These are phyloP conservation scores for Neofusicoccum cordaticola DNA, from an alignment of 2,329 filamentous ascomycete species.

Conservation along the genomic window DNA sequence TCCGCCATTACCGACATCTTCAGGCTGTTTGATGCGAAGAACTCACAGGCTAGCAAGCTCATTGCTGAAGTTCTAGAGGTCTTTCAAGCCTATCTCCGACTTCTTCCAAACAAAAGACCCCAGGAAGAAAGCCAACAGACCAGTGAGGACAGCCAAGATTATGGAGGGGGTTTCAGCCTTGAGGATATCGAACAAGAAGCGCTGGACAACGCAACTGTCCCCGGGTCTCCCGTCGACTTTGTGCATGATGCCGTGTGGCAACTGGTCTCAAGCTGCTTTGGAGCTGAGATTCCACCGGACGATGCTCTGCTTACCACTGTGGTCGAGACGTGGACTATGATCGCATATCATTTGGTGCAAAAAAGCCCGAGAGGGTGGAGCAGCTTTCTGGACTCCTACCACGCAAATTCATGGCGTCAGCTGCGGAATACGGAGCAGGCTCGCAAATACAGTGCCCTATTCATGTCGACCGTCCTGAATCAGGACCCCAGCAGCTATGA, in stretches of 20 bases:
- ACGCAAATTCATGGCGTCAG: conserved; percentile 49
- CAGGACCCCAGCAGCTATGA: conserved; percentile 41
- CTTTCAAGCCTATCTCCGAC: conserved; percentile 33
- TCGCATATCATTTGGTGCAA: conserved; percentile 49
- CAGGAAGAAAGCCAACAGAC: conserved; percentile 29
- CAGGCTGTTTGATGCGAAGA: conserved; percentile 51
- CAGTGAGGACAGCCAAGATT: conserved; percentile 64
- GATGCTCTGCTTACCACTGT: conserved; percentile 52
- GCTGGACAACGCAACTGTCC: conserved; percentile 16
- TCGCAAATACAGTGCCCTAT: conserved; percentile 45
- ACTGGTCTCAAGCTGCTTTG: conserved; percentile 61
- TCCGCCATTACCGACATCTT: conserved; percentile 47
- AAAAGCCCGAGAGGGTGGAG: conserved; percentile 50
- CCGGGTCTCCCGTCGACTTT: conserved; percentile 30
- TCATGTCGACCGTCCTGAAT: conserved; percentile 40
- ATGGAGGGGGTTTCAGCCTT: conserved; percentile 57
- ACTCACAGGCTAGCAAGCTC: conserved; percentile 42
- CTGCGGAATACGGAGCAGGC: conserved; percentile 46
- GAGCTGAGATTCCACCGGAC: conserved; percentile 54
- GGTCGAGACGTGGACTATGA: conserved; percentile 55
- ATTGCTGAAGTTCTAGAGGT: conserved; percentile 52
- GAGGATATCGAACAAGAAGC: conserved; percentile 39
- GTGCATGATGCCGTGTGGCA: conserved; percentile 51
- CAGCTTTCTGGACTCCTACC: conserved; percentile 55
- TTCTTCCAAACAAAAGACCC: conserved; percentile 20